Evolutionary conservation across 768 basidiomycete species (phyloP), one percentile per base, ranked within the genome.

Genomic region (Cantharellus anzutake): DNA sequence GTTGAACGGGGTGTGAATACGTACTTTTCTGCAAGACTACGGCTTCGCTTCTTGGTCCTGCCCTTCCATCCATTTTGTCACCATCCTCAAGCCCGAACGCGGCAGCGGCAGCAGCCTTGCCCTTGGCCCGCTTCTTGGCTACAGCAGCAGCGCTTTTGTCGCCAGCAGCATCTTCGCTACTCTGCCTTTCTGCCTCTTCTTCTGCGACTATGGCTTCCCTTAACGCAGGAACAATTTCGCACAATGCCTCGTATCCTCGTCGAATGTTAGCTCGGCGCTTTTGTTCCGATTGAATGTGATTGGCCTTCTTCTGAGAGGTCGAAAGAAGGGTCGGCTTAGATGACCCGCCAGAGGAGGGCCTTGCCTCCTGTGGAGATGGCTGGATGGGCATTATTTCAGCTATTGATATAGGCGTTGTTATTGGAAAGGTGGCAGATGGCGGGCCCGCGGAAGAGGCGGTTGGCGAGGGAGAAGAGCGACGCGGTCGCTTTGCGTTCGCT

Each of bases 241-340:
- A 92, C 0, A 96, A 75, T 4, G 84, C 81, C 65, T 93, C 91
- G 68, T 94, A 94, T 5, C 90, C 92, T 42, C 82, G 73, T 5
- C 89, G 77, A 57, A 96, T 94, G 65, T 91, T 92, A 11, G 88
- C 88, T 40, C 92, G 80, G 35, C 92, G 82, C 70, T 93, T 93
- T 73, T 94, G 90, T 72, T 96, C 92, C 2, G 83, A 86, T 65
- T 88, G 85, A 64, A 96, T 94, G 67, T 96, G 91, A 66, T 93
- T 93, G 44, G 84, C 84, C 68, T 92, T 88, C 69, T 93, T 93
- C 74, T 92, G 87, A 2, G 84, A 82, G 0, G 86, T 80, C 1
- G 84, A 82, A 35, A 93, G 76, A 35, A 91, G 74, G 4, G 71
- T 63, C 2, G 72, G 68, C 59, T 73, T 71, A 1, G 76, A 16